phyloP scores from a whole-genome alignment of 768 basidiomycete genomes.

The Suillus paluster region DNA sequence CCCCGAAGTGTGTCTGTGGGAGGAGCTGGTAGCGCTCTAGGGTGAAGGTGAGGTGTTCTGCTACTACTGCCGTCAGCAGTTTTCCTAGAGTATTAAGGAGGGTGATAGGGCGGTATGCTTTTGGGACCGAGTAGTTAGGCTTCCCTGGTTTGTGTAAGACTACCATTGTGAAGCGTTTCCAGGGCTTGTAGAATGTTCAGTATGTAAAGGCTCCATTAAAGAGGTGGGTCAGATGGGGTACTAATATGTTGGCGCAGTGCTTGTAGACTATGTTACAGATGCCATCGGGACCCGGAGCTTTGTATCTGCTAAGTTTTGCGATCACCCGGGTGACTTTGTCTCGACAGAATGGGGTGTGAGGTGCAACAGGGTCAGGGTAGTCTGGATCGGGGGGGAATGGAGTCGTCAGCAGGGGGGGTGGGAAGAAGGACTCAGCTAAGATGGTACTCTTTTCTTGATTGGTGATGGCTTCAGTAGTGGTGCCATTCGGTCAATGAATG shows the following conservation, averaged over 20 bases:
- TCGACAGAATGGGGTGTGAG: not conserved
- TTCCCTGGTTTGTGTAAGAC: constrained; percentile 42
- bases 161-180: constrained; percentile 32
- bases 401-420: constrained; percentile 14
- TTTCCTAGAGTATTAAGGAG: too few relatives aligned
- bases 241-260: constrained; percentile 16
- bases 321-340: too few relatives aligned
- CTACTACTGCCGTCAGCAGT: too few relatives aligned
- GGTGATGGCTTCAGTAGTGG: not conserved
- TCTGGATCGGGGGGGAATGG: not conserved
- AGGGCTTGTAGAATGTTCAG: constrained; percentile 14
- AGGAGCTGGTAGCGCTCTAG: too few relatives aligned
- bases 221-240: constrained; percentile 9
- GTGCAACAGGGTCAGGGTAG: constrained; percentile 12
- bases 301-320: constrained; percentile 14
- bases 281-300: constrained; percentile 27
- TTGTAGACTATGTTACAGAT: constrained; percentile 28
- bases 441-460: constrained; percentile 26
- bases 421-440: constrained; percentile 30
- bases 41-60: too few relatives aligned
- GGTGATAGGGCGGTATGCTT: constrained; percentile 39
- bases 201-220: constrained; percentile 18
- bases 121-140: constrained; percentile 38
- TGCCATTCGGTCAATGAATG: constrained; percentile 1
- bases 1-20: too few relatives aligned